Evolutionary conservation across 73 alveolate species (phyloP).

Genomic region (Uronychia setigera): DNA sequence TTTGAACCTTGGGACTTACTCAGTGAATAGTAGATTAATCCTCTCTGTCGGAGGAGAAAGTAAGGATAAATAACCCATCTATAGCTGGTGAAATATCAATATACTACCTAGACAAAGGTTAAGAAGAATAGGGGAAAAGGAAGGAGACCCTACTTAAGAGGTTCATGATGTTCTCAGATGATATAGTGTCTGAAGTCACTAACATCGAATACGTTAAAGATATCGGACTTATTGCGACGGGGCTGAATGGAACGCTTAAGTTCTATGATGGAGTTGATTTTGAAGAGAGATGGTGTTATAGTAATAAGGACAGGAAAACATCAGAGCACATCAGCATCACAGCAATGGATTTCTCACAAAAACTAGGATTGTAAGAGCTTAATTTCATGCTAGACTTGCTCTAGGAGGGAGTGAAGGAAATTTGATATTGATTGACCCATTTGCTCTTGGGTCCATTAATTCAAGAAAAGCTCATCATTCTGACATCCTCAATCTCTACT

Average conservation of each 20-base stretch:
- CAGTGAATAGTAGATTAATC: slow-evolving; percentile 39
- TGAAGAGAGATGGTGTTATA: slow-evolving; percentile 38
- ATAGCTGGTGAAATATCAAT: slow-evolving; percentile 29
- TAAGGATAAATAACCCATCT: neutral
- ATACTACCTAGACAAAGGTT: slow-evolving; percentile 31
- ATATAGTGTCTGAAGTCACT: slow-evolving; percentile 42
- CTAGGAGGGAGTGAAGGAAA: slow-evolving; percentile 70
- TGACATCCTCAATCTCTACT: slow-evolving; percentile 49
- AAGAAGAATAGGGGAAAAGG: neutral
- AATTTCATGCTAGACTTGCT: slow-evolving; percentile 24
- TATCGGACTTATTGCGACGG: slow-evolving; percentile 50
- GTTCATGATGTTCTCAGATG: neutral
- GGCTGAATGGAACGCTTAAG: slow-evolving; percentile 58
- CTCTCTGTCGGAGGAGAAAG: slow-evolving; percentile 30
- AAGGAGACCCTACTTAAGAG: neutral
- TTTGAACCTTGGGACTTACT: slow-evolving; percentile 21
- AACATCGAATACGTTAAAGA: slow-evolving; percentile 52
- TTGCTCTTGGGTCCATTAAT: slow-evolving; percentile 54
- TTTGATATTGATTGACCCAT: slow-evolving; percentile 54
- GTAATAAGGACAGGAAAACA: slow-evolving; percentile 32
- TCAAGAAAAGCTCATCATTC: slow-evolving; percentile 30
- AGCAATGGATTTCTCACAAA: slow-evolving; percentile 46
- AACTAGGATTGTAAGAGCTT: slow-evolving; percentile 16
- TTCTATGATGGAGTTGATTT: slow-evolving; percentile 69
- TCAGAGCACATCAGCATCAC: slow-evolving; percentile 35